Evolutionary conservation across 768 basidiomycete species (phyloP).

Genomic region (Hemileccinum rubropunctum): DNA sequence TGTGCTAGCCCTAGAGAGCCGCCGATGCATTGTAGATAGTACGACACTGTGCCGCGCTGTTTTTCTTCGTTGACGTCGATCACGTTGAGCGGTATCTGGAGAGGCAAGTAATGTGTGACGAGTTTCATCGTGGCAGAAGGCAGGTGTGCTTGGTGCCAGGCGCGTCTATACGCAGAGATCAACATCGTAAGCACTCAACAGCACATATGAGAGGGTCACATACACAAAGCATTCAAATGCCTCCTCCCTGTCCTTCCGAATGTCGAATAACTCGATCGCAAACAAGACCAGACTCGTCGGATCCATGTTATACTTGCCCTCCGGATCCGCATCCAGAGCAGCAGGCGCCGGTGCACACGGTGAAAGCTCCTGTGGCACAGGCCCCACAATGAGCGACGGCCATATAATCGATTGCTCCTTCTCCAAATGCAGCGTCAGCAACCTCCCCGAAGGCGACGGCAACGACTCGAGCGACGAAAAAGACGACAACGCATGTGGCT

Average conservation of each 20-base stretch:
- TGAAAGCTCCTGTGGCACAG: slow-evolving; percentile 61
- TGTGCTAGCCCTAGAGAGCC: slow-evolving; percentile 66
- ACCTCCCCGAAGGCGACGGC: slow-evolving; percentile 56
- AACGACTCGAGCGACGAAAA: slow-evolving; percentile 77
- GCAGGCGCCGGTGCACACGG: slow-evolving; percentile 50
- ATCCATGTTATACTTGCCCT: slow-evolving; percentile 81
- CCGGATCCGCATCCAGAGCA: slow-evolving; percentile 47
- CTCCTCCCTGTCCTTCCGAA: slow-evolving; percentile 69
- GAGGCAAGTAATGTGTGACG: slow-evolving; percentile 68
- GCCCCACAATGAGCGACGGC: slow-evolving; percentile 75
- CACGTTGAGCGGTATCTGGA: slow-evolving; percentile 42
- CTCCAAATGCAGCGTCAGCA: slow-evolving; percentile 77
- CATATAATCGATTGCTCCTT: slow-evolving; percentile 79
- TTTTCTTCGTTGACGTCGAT: slow-evolving; percentile 36
- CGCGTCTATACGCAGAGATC: slow-evolving; percentile 48
- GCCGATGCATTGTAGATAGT: slow-evolving; percentile 67
- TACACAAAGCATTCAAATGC: slow-evolving; percentile 83
- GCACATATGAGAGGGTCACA: slow-evolving; percentile 27
- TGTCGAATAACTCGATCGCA: slow-evolving; percentile 70
- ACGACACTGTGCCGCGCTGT: slow-evolving; percentile 51
- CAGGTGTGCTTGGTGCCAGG: slow-evolving; percentile 75
- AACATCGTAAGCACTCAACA: not conserved
- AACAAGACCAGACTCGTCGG: slow-evolving; percentile 75
- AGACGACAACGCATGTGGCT: slow-evolving; percentile 59
- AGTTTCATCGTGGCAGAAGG: slow-evolving; percentile 78